Conservation (phyloP, 2,329 filamentous ascomycete genomes). For the Xylogone sp. region DNA sequence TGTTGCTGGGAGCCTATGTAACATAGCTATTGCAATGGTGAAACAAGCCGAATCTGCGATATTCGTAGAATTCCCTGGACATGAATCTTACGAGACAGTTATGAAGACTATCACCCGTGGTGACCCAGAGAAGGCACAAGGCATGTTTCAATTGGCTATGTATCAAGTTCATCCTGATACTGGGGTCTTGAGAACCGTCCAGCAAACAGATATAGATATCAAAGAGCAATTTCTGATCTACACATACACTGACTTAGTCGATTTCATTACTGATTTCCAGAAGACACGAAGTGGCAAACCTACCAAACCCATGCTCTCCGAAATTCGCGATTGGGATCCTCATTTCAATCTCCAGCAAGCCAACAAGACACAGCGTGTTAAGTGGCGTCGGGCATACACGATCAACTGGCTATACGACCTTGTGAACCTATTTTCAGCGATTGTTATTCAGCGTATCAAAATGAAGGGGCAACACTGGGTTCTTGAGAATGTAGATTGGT, state of each 20-base stretch:
- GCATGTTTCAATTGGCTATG: conserved; percentile 19
- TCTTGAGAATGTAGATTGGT: conserved; percentile 39
- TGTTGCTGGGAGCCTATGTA: conserved; percentile 39
- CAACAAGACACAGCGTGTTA: conserved; percentile 34
- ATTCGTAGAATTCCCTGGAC: conserved; percentile 41
- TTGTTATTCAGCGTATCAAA: conserved; percentile 35
- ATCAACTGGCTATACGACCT: conserved; percentile 51
- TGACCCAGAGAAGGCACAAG: conserved; percentile 28
- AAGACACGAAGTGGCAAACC: conserved; percentile 41
- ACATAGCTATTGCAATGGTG: conserved; percentile 38
- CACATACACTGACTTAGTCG: conserved; percentile 37
- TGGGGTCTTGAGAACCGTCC: conserved; percentile 11
- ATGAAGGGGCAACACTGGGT: conserved; percentile 29
- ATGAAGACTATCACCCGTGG: conserved; percentile 37
- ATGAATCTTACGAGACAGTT: conserved; percentile 39
- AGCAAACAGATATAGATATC: conserved; percentile 29
- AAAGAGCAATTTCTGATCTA: conserved; percentile 41
- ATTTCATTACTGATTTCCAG: conserved; percentile 43
- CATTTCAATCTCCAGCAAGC: conserved; percentile 33
- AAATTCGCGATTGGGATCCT: conserved; percentile 39
- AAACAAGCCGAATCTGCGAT: conserved; percentile 34
- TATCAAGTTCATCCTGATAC: conserved; percentile 12
- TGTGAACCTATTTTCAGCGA: conserved; percentile 40
- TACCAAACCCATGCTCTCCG: conserved; percentile 37
- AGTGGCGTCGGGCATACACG: conserved; percentile 44